Base-by-base conservation (phyloP, 306 rosid species). In the Urtica urens region DNA sequence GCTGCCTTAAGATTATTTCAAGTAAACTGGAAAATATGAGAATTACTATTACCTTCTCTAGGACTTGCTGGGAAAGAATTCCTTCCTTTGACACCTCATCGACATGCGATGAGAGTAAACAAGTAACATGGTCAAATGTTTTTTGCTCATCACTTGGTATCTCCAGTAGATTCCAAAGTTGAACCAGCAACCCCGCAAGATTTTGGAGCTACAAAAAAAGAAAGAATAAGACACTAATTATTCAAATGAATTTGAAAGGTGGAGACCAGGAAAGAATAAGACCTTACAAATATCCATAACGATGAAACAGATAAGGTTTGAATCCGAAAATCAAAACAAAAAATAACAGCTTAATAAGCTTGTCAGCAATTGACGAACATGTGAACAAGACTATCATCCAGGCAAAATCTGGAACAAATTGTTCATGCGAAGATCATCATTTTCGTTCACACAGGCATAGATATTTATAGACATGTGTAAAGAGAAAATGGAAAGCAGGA, bases 161-260 rank as follows among this genome's bases (percentile, higher is more conserved):
- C 63, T 84, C 97, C 76, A 81, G 80, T 48, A 88, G 93, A 65
- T 81, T 72, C 96, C 95, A 88, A 23, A 88, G 66, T 24, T 72
- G 86, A 39, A 66, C 46, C 62, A 83, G 58, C 39, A 42, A 60
- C 41, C 62, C 64, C 54, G 75, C 74, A 70, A 74, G 80, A 48
- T 51, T 82, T 81, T 81, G 81, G 38, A 77, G 53, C 97, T 88
- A 65, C 58, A 48, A 34, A 18, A 38, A 28, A 49, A 42, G n/a
- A n/a, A n/a, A n/a, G n/a, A n/a, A n/a, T n/a, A n/a, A n/a, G n/a
- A n/a, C n/a, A n/a, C n/a, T n/a, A n/a, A n/a, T n/a, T n/a, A n/a
- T n/a, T n/a, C n/a, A n/a, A n/a, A n/a, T n/a, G n/a, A n/a, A n/a
- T n/a, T n/a, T n/a, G n/a, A n/a, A n/a, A n/a, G n/a, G n/a, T n/a